Evolutionary conservation across 441 rosid genomes (phyloP).

Genomic region (Erodium texanum): DNA sequence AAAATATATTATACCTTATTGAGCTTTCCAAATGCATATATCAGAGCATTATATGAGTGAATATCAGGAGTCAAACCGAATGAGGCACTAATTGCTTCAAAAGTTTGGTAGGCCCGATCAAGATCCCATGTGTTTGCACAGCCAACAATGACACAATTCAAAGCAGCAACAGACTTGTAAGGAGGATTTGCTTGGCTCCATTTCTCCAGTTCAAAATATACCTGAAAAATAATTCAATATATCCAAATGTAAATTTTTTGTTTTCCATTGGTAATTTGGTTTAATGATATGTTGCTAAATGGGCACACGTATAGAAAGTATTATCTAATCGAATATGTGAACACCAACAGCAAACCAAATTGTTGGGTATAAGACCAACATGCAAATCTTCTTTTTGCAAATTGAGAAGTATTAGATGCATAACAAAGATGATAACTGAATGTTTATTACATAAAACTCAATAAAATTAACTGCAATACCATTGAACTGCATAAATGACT

Average conservation of each 20-base stretch:
- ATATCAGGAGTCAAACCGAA: constrained; percentile 74
- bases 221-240: constrained; percentile 35
- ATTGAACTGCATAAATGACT: no score
- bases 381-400: no score
- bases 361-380: no score
- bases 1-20: constrained; percentile 59
- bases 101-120: constrained; percentile 92
- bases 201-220: constrained; percentile 80
- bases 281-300: no score
- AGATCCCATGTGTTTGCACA: constrained; percentile 95
- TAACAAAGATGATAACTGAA: no score
- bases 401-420: no score
- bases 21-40: constrained; percentile 76
- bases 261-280: no score
- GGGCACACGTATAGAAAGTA: no score
- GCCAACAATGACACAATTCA: constrained; percentile 84
- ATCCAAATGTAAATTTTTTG: not conserved
- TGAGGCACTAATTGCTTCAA: constrained; percentile 66
- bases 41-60: constrained; percentile 75
- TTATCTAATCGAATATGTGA: no score
- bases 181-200: constrained; percentile 63
- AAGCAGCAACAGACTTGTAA: constrained; percentile 83
- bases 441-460: no score
- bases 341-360: no score
- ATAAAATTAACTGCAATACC: no score